Percentiles rank a stretch among this genome's conserved stretches.
Evolutionary conservation across 768 basidiomycete species (phyloP).

Genomic region (Kondoa subrosea): DNA sequence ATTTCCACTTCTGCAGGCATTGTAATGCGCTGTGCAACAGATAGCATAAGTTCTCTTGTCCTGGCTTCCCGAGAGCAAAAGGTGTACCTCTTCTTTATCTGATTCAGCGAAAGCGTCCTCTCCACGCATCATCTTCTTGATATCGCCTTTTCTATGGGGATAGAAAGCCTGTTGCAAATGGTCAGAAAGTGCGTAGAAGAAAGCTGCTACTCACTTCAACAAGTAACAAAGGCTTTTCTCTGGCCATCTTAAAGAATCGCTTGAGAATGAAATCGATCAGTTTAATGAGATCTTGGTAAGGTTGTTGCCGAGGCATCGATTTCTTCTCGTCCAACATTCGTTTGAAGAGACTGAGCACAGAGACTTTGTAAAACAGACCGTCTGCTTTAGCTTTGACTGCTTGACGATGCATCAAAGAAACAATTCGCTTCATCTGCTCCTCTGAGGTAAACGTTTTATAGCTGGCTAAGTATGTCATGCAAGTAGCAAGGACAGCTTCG

Average conservation of each 20-base stretch:
- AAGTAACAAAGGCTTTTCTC: conserved; percentile 66
- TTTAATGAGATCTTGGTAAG: conserved; percentile 63
- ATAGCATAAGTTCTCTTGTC: neutral
- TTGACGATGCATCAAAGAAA: conserved; percentile 74
- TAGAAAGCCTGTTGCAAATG: conserved; percentile 16
- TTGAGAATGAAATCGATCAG: conserved; percentile 74
- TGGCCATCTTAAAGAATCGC: conserved; percentile 82
- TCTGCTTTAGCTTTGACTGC: conserved; percentile 82
- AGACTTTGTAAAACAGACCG: conserved; percentile 87
- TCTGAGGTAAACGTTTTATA: conserved; percentile 60
- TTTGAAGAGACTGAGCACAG: conserved; percentile 75
- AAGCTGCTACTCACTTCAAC: conserved; percentile 51
- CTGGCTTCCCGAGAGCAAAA: neutral
- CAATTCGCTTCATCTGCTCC: conserved; percentile 77
- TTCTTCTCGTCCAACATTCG: conserved; percentile 63
- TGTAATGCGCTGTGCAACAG: conserved; percentile 10
- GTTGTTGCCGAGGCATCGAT: conserved; percentile 56
- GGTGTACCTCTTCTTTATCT: conserved; percentile 25
- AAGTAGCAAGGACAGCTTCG: conserved; percentile 65
- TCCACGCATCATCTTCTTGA: conserved; percentile 24
- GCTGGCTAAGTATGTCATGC: conserved; percentile 61
- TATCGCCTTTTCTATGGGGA: conserved; percentile 17
- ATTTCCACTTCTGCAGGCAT: conserved; percentile 12
- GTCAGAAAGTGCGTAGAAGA: neutral
- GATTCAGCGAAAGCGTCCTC: conserved; percentile 22